phyloP scores from a whole-genome alignment of 176 grass and related monocot genomes.

The Oryza longistaminata region DNA sequence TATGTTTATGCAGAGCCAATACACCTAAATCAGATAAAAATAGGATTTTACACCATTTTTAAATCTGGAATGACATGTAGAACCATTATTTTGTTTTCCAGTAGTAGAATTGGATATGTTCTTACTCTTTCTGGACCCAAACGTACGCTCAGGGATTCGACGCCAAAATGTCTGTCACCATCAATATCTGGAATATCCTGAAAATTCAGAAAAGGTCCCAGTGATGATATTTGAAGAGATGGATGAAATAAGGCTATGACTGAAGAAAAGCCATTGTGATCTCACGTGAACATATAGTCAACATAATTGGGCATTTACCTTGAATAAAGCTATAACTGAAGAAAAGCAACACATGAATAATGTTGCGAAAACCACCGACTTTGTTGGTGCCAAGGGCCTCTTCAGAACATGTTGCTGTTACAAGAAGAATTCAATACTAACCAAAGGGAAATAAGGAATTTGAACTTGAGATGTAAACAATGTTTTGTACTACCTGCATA shows the following conservation, averaged over 20 bases:
- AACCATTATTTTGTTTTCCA: background rate
- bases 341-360: conserved; percentile 91
- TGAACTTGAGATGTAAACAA: background rate
- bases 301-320: conserved; percentile 46
- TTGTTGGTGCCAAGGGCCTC: conserved; percentile 60
- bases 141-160: conserved; percentile 71
- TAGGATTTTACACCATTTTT: background rate
- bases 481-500: conserved; percentile 77
- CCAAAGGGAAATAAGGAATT: conserved; percentile 6
- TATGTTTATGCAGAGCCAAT: conserved; percentile 75
- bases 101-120: conserved; percentile 13
- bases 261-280: background rate
- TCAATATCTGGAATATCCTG: conserved; percentile 93
- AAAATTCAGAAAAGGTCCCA: background rate
- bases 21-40: conserved; percentile 50
- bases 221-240: background rate
- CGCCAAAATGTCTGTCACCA: conserved; percentile 75
- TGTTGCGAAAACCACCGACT: conserved; percentile 68
- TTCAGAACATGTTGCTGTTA: conserved; percentile 74
- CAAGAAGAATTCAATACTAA: conserved; percentile 35
- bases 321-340: conserved; percentile 85
- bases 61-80: background rate
- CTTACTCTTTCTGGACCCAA: conserved; percentile 66
- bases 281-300: background rate
- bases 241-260: background rate